A percentile compares a stretch with the other conserved stretches of the same genome.
phyloP scores from a whole-genome alignment of 176 grass and related monocot genomes.

The Pontederia crassipes region DNA sequence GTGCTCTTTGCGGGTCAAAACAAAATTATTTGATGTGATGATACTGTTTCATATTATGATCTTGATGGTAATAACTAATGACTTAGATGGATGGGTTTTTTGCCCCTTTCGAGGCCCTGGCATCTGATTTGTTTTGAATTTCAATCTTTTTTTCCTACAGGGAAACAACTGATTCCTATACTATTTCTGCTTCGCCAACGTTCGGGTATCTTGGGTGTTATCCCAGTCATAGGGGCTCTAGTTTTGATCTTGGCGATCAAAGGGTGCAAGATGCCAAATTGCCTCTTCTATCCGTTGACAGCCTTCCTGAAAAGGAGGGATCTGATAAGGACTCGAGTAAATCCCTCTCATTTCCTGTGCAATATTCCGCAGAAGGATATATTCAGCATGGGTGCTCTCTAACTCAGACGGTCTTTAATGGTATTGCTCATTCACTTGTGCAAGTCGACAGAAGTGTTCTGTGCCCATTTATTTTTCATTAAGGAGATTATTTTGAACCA shows the following conservation, averaged over 20 bases:
- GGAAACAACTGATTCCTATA: slow-evolving; percentile 78
- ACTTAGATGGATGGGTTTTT: no score
- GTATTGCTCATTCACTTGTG: slow-evolving; percentile 25
- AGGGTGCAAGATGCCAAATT: slow-evolving; percentile 47
- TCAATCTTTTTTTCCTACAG: slow-evolving; percentile 25
- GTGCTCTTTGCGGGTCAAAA: no score
- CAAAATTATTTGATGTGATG: no score
- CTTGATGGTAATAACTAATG: no score
- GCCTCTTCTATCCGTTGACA: slow-evolving; percentile 45
- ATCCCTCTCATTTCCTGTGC: slow-evolving; percentile 38
- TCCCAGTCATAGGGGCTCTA: slow-evolving; percentile 41
- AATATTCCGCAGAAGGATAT: slow-evolving; percentile 47
- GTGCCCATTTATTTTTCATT: background rate
- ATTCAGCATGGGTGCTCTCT: slow-evolving; percentile 63
- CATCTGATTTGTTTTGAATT: background rate
- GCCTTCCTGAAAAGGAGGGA: slow-evolving; percentile 33
- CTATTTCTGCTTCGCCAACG: slow-evolving; percentile 71
- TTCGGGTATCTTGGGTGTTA: slow-evolving; percentile 71
- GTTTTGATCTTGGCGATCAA: slow-evolving; percentile 26
- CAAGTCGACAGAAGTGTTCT: background rate
- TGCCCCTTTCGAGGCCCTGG: background rate
- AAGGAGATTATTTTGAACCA: no score
- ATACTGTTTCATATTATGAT: no score
- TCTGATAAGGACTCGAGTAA: slow-evolving; percentile 33
- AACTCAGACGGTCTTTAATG: slow-evolving; percentile 92